Percentiles rank a stretch among this genome's conserved stretches.
Evolutionary conservation across 2,329 filamentous ascomycete genomes (phyloP).

Genomic region (Colletotrichum neosansevieriae): DNA sequence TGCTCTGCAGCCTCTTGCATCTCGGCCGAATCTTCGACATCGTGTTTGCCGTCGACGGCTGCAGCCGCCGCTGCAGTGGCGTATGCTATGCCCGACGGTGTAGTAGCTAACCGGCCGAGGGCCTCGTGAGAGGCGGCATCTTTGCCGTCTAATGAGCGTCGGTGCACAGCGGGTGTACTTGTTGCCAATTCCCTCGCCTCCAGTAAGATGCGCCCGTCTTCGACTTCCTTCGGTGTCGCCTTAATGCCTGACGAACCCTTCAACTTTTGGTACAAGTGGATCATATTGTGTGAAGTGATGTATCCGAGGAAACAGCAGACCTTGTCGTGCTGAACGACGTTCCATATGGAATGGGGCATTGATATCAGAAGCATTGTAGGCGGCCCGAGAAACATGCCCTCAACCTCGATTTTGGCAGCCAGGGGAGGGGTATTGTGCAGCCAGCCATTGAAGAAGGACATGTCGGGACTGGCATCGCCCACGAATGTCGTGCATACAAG

Average conservation of each 20-base stretch:
- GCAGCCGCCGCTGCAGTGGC: slow-evolving; percentile 38
- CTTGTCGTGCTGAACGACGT: slow-evolving; percentile 73
- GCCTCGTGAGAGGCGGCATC: slow-evolving; percentile 34
- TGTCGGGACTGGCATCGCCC: slow-evolving; percentile 73
- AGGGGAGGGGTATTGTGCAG: slow-evolving; percentile 69
- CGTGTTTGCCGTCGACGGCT: slow-evolving; percentile 55
- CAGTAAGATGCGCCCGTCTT: slow-evolving; percentile 68
- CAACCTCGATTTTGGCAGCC: slow-evolving; percentile 70
- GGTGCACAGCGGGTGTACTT: slow-evolving; percentile 49
- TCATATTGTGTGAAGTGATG: slow-evolving; percentile 76
- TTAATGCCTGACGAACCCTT: slow-evolving; percentile 61
- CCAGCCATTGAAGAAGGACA: slow-evolving; percentile 76
- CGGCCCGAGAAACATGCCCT: slow-evolving; percentile 76
- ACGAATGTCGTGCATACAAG: slow-evolving; percentile 76
- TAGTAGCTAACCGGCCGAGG: slow-evolving; percentile 27
- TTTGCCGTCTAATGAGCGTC: slow-evolving; percentile 36
- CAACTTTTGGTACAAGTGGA: slow-evolving; percentile 71
- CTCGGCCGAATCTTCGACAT: slow-evolving; percentile 73
- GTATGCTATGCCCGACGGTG: slow-evolving; percentile 26
- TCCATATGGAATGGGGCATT: slow-evolving; percentile 74
- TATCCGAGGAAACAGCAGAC: slow-evolving; percentile 75
- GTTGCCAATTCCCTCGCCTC: slow-evolving; percentile 63
- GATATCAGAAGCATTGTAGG: slow-evolving; percentile 76
- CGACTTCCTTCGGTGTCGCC: slow-evolving; percentile 64
- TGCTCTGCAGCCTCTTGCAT: slow-evolving; percentile 78